Evolutionary conservation across 2,329 filamentous ascomycete genomes (phyloP), one percentile per base, ranked within the genome.

Genomic region (Neobulgaria alba): DNA sequence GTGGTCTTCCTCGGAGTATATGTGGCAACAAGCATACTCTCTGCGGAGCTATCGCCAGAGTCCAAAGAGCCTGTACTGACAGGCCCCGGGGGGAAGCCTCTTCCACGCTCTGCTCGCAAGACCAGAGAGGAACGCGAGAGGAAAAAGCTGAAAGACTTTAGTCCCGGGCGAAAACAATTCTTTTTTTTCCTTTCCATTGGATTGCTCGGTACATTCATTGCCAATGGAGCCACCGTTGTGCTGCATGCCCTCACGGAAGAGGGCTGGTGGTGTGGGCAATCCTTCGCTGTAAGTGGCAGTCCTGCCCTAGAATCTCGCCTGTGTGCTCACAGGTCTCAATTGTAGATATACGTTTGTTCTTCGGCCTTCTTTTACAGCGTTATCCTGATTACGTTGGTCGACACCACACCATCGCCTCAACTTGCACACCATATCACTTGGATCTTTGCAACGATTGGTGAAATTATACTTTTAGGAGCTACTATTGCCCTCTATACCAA

Each of bases 331-430:
- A 23, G 18, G 39, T 26, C 48, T 43, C 30, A 38, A 51, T 19
- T 17, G 7, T 41, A 95, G 88, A 82, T 94, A 57, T 94, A 93
- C 62, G 70, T 93, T 48, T 75, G 86, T 42, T 86, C 82, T 40
- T 82, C 85, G 33, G 83, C 88, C 51, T 95, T 94, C 68, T 78
- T 92, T 49, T 92, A 93, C 66, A 73, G 85, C 36, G 80, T 95
- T 52, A 75, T 95, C 51, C 73, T 93, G 51, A 82, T 95, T 56
- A 88, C 88, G 20, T 74, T 96, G 42, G 72, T 94, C 55, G 89
- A 95, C 61, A 84, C 83, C 57, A 79, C 77, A 47, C 80, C 86
- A 23, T 85, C 85, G 10, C 92, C 92, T 0, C 89, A 82, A 36
- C 68, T 79, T 34, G 79, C 85, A 39, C 88, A 95, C 63, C 74